phyloP scores from a whole-genome alignment of 2,329 filamentous ascomycete species.

The Cytospora piceicola region DNA sequence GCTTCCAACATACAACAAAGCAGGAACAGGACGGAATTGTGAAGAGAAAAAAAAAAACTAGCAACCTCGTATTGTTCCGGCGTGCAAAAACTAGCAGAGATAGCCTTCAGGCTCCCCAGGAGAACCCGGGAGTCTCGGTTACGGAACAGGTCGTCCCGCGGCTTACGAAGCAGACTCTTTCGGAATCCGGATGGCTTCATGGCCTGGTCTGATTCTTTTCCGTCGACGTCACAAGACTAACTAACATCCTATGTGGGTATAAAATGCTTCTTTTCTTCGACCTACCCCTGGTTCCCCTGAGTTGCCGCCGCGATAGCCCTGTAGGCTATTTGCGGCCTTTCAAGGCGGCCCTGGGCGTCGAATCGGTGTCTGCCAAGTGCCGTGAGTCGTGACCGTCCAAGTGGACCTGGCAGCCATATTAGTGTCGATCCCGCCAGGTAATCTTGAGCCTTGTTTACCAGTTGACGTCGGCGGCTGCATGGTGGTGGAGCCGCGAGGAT shows the following conservation, averaged over 20 bases:
- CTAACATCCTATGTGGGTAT: neutral
- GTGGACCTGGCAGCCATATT: neutral
- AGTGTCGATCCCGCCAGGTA: neutral
- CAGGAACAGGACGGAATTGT: neutral
- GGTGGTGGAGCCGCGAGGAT: neutral
- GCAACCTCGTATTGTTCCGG: neutral
- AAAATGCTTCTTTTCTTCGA: neutral
- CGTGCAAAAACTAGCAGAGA: constrained; percentile 1
- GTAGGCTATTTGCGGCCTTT: neutral
- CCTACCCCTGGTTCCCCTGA: neutral
- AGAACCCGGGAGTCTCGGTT: neutral
- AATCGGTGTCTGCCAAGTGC: neutral
- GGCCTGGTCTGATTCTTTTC: neutral
- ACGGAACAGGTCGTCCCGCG: neutral
- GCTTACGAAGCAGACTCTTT: neutral
- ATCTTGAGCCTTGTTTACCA: neutral
- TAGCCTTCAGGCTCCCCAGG: neutral
- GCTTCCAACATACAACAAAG: neutral
- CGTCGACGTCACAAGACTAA: neutral
- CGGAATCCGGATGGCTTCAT: neutral
- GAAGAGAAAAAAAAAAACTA: neutral
- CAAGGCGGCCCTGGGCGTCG: neutral
- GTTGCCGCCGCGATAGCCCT: neutral
- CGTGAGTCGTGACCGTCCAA: neutral
- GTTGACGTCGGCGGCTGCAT: constrained; percentile 5